A percentile compares a stretch with the other conserved stretches of the same genome.
Evolutionary conservation across 805 yeast genomes (phyloP).

Genomic region (Candida loeiensis): DNA sequence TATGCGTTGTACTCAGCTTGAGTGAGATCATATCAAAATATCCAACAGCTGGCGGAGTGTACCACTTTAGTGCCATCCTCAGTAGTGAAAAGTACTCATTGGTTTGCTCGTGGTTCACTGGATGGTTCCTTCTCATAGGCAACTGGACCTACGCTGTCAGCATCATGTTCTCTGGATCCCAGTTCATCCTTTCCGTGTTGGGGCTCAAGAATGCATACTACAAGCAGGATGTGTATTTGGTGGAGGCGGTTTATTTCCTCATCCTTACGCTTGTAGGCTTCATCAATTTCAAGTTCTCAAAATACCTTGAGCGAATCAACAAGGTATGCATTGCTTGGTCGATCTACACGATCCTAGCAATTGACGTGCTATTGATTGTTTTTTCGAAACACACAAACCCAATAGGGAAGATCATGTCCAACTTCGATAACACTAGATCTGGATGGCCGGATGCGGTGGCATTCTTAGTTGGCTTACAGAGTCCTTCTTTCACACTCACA

Average conservation of each 20-base stretch:
- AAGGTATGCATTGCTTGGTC: slow-evolving; percentile 74
- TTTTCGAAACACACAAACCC: slow-evolving; percentile 60
- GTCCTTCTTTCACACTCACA: slow-evolving; percentile 73
- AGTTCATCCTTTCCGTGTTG: slow-evolving; percentile 62
- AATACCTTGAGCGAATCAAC: slow-evolving; percentile 59
- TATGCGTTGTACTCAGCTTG: slow-evolving; percentile 64
- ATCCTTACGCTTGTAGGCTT: slow-evolving; percentile 59
- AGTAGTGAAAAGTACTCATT: slow-evolving; percentile 56
- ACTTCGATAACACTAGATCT: slow-evolving; percentile 66
- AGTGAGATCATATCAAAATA: slow-evolving; percentile 77
- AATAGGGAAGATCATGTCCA: slow-evolving; percentile 54
- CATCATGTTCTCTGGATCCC: slow-evolving; percentile 73
- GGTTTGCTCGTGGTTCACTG: slow-evolving; percentile 70
- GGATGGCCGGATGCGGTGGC: slow-evolving; percentile 76
- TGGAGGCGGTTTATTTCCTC: slow-evolving; percentile 53
- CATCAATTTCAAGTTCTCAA: slow-evolving; percentile 59
- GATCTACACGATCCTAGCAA: slow-evolving; percentile 61
- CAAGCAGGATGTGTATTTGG: slow-evolving; percentile 52
- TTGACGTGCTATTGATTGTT: slow-evolving; percentile 59
- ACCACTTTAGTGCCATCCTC: slow-evolving; percentile 71
- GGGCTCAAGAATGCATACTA: slow-evolving; percentile 59
- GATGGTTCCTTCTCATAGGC: slow-evolving; percentile 71
- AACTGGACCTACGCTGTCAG: slow-evolving; percentile 76
- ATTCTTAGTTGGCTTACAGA: slow-evolving; percentile 73
- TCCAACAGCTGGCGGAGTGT: slow-evolving; percentile 74